Base-by-base conservation (phyloP, 1,284 basidiomycete genomes). In the Stygiomarasmius scandens region DNA sequence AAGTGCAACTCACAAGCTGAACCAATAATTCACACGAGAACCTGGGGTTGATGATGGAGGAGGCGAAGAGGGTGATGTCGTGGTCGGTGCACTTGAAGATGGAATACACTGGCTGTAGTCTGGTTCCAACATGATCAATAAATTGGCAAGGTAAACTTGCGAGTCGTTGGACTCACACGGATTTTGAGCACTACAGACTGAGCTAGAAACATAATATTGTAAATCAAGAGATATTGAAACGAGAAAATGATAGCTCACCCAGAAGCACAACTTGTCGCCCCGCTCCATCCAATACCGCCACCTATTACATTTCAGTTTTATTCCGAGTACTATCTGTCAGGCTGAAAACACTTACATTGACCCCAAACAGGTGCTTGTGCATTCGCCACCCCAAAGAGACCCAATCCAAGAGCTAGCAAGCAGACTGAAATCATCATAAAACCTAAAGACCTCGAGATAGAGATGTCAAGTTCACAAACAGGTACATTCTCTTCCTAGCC, bases 211-310 rank as follows among this genome's bases (percentile, higher is more conserved):
- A 24, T 16, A 11, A 11, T 3, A 23, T 34, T 34, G 32, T 22
- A 3, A 23, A 14, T 22, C 19, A n/a, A 23, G 5, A 16, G 12
- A 20, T 8, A 52, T 23, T 14, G 24, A 11, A 23, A 6, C 20
- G 20, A n/a, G 43, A 19, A 10, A 34, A 14, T 34, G 8, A 6
- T 25, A 12, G 27, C 36, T 45, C 38, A 53, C 52, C 79, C 75
- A 32, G 74, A 58, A 12, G 69, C 71, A 58, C 78, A 79, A 36
- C 70, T 69, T 3, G 74, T 77, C 36, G 62, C 49, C 23, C 77
- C 78, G 8, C 71, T 68, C 75, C 76, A 79, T 11, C 73, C 72
- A 44, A 69, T 72, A 2, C 77, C 77, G 38, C 77, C 78, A 58
- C 78, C 55, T 56, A 23, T 5, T 24, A 6, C 29, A 23, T 9